Base-by-base conservation (phyloP, 164 flowering plant genomes). In the Stephania cephalantha region DNA sequence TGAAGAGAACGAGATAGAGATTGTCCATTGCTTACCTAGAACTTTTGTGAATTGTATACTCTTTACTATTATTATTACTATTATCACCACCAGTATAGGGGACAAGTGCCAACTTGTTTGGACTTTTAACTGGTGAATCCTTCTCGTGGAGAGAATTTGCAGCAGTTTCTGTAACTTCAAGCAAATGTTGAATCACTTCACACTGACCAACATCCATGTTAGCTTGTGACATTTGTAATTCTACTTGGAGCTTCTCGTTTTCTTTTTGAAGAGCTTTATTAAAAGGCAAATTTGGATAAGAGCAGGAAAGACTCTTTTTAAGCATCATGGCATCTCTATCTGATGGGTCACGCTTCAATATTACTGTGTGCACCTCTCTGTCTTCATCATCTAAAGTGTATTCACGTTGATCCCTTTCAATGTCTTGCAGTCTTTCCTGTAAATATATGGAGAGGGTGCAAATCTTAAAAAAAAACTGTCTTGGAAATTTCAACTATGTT, bases 311-410 rank as follows among this genome's bases (percentile, higher is more conserved):
- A 69, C 89, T 88, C 75, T 91, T 95, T 82, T 95, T 91, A 84
- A 95, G 81, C 72, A 89, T 81, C 35, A 77, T 64, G 1, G 92
- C 76, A 45, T 87, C 92, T 72, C 85, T 77, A 76, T 70, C 80
- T 0, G 86, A 79, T 25, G 96, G 91, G 0, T 88, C 97, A 8
- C 85, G 90, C 70, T 81, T 89, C 79, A 95, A 45, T 63, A 95
- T 91, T 61, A 85, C 89, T 79, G 82, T 84, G 70, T 95, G 97
- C 71, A 88, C 83, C 82, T 82, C 84, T 75, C 82, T 84, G 68
- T 95, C 95, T 79, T 93, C 97, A 13, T 93, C 97, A 79, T 95
- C 99, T 70, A 93, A 85, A 61, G 97, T 93, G 80, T 95, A 95
- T 73, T 95, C 99, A 42, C 90, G 80, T 75, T 92, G 94, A 85